Base-by-base conservation (phyloP, 2,329 filamentous ascomycete species). In the Hawksworthiomyces lignivorus region DNA sequence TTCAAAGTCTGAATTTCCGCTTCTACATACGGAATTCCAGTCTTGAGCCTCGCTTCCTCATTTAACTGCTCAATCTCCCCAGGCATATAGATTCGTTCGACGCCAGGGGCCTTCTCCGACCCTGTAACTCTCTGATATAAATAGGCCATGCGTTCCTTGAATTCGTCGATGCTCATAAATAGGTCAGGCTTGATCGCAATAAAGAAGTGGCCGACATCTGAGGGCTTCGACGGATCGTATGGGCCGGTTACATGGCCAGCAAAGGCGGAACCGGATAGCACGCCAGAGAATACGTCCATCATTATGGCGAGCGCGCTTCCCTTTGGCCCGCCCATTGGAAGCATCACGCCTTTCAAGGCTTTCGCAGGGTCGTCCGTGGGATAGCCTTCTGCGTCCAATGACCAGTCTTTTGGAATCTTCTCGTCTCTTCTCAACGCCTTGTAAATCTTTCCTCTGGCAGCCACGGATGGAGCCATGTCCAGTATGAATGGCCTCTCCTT, bases 231-330 rank as follows among this genome's bases (percentile, higher is more conserved):
- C 7, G 69, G 62, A 20, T 33, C 19, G 56, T 80, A 80, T 1
- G 75, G 77, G 42, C 70, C 69, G 20, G 43, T 1, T 68, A 75
- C 39, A 77, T 73, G 58, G 0, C 74, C 74, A 4, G 72, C 76
- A 54, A 79, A 80, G 1, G 74, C 73, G 36, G 69, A 70, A 3
- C 75, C 75, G 4, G 73, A 77, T 7, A 80, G 47, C 1, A 70
- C 63, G 6, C 75, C 76, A 3, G 71, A 76, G 52, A 80, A 79
- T 22, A 80, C 69, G 52, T 80, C 75, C 76, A 80, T 80, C 68
- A 76, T 77, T 36, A 80, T 68, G 70, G 62, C 26, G 8, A 80
- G 56, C 2, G 67, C 76, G 12, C 71, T 75, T 6, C 77, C 77
- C 55, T 80, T 80, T 0, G 76, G 74, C 2, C 77, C 76, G 10